phyloP scores from a whole-genome alignment of 257 asterid genomes.

The Jacaranda copaia region DNA sequence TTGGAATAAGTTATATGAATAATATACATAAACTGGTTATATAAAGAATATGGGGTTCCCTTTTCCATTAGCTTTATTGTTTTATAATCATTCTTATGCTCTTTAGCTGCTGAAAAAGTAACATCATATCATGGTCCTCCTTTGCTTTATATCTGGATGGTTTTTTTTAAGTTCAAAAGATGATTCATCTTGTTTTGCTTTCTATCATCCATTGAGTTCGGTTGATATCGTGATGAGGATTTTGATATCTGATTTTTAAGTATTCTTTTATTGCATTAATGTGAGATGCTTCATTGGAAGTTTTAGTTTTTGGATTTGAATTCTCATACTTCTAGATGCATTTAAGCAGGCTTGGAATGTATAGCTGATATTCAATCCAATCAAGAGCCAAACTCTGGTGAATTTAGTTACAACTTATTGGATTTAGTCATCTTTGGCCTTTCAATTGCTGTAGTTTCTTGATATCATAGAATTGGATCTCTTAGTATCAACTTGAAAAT shows the following conservation, averaged over 20 bases:
- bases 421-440: too few relatives aligned
- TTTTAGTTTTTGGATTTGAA: not conserved
- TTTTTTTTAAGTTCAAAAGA: slow-evolving; percentile 3
- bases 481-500: not conserved
- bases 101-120: slow-evolving; percentile 26
- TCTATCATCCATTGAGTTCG: not conserved
- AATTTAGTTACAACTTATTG: not conserved
- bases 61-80: slow-evolving; percentile 33
- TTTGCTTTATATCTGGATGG: slow-evolving; percentile 29
- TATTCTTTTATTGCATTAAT: not conserved
- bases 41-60: slow-evolving; percentile 16
- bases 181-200: slow-evolving; percentile 26
- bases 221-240: not conserved
- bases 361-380: not conserved
- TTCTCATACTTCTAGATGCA: not conserved
- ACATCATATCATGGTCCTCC: slow-evolving; percentile 33
- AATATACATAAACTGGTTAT: slow-evolving; percentile 29
- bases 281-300: not conserved
- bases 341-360: too few relatives aligned
- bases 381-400: not conserved
- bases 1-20: slow-evolving; percentile 47
- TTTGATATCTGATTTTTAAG: not conserved
- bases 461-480: not conserved
- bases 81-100: slow-evolving; percentile 12
- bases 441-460: too few relatives aligned